Conservation (phyloP, 345 rosid species). For the Brassica napus region DNA sequence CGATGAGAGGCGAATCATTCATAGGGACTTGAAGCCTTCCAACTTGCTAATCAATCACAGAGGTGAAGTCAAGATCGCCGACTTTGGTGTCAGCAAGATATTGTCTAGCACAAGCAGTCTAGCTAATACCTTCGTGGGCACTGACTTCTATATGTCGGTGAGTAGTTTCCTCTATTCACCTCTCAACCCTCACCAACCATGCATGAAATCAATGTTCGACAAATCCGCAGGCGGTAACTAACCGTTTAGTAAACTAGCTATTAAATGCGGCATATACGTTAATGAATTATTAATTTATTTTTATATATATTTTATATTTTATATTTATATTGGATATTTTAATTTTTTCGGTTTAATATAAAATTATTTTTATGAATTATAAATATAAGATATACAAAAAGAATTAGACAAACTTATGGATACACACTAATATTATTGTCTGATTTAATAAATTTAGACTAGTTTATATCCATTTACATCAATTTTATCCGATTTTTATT, state of each 20-base stretch:
- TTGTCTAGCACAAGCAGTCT: constrained; percentile 72
- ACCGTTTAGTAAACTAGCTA: background rate
- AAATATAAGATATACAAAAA: background rate
- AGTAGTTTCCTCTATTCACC: constrained; percentile 49
- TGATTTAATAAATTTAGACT: background rate
- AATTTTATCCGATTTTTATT: too few relatives aligned
- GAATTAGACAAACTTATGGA: background rate
- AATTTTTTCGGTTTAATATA: too few relatives aligned
- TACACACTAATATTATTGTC: background rate
- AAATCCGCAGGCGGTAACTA: background rate
- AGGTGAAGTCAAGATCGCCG: constrained; percentile 95
- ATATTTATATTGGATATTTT: too few relatives aligned
- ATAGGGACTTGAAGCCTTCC: constrained; percentile 39
- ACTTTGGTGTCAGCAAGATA: constrained; percentile 42
- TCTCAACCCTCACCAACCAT: background rate
- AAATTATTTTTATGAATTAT: too few relatives aligned
- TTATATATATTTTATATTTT: too few relatives aligned
- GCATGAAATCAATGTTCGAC: background rate
- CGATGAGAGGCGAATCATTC: constrained; percentile 79
- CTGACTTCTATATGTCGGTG: constrained; percentile 88
- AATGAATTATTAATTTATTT: too few relatives aligned
- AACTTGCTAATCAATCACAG: constrained; percentile 85
- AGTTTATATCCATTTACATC: too few relatives aligned
- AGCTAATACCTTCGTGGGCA: constrained; percentile 84
- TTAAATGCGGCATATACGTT: too few relatives aligned